These are phyloP conservation scores for Xylaria cubensis DNA, from an alignment of 495 filamentous ascomycete species.

Conservation along the genomic window DNA sequence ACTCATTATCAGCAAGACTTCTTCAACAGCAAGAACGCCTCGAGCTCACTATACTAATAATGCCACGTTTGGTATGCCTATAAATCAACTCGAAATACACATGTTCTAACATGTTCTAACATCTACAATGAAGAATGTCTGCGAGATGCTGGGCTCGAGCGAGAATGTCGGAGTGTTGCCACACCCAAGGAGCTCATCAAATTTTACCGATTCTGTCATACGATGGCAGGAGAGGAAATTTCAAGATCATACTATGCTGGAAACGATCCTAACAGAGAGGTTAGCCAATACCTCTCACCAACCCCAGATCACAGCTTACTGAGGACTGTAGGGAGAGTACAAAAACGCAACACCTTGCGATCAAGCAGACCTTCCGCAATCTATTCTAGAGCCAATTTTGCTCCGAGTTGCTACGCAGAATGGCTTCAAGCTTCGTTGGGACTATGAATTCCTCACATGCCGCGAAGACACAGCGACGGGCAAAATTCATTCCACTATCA, in stretches of 20 bases:
- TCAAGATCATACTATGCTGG: conserved; percentile 56
- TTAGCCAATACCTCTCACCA: conserved; percentile 38
- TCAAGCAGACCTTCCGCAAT: conserved; percentile 59
- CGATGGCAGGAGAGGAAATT: conserved; percentile 50
- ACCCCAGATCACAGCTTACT: conserved; percentile 50
- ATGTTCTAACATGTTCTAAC: neutral
- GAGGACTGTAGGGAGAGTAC: conserved; percentile 58
- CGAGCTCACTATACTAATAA: conserved; percentile 53
- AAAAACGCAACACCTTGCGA: conserved; percentile 56
- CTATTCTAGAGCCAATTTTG: conserved; percentile 58
- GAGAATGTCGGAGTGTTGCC: conserved; percentile 41
- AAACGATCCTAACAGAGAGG: conserved; percentile 41
- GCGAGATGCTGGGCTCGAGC: conserved; percentile 54
- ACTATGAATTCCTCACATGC: conserved; percentile 48
- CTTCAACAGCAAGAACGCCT: conserved; percentile 56
- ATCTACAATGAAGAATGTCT: conserved; percentile 51
- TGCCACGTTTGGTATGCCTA: conserved; percentile 16
- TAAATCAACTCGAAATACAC: neutral
- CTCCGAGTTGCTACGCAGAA: conserved; percentile 49
- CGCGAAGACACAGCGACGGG: conserved; percentile 34
- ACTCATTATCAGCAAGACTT: conserved; percentile 51
- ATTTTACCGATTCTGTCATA: conserved; percentile 26
- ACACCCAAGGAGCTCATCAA: conserved; percentile 36
- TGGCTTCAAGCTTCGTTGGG: conserved; percentile 54
- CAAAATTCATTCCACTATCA: conserved; percentile 46